Evolutionary conservation across 768 basidiomycete species (phyloP).

Genomic region (Gymnopilus junonius): DNA sequence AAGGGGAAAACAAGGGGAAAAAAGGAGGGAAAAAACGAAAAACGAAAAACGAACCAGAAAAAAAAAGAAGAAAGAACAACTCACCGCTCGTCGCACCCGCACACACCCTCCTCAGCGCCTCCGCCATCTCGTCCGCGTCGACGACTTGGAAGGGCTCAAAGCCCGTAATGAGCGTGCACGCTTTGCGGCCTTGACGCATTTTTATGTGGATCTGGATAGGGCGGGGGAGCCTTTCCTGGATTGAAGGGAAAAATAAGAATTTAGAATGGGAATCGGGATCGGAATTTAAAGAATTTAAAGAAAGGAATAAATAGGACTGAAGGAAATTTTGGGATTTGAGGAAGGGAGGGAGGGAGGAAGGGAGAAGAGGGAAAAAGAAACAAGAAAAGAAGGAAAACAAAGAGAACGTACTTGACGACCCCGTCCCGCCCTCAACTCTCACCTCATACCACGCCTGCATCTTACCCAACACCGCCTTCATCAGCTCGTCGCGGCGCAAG

Average conservation of each 20-base stretch:
- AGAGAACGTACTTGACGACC: conserved; percentile 57
- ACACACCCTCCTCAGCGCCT: conserved; percentile 76
- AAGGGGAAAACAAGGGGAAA: not conserved
- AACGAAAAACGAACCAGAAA: not conserved
- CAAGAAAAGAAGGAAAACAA: not conserved
- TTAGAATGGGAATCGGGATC: too few relatives aligned
- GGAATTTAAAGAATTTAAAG: too few relatives aligned
- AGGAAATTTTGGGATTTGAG: not conserved
- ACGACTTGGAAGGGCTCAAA: conserved; percentile 78
- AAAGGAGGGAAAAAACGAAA: not conserved
- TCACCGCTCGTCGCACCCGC: conserved; percentile 79
- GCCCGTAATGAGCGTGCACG: conserved; percentile 75
- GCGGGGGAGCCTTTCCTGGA: conserved; percentile 76
- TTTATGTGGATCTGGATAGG: conserved; percentile 75
- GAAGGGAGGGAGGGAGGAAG: not conserved
- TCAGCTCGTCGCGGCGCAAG: conserved; percentile 68
- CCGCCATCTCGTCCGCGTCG: conserved; percentile 72
- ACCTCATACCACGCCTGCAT: conserved; percentile 86
- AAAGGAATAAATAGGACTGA: too few relatives aligned
- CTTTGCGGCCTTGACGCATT: conserved; percentile 77
- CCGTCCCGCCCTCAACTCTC: conserved; percentile 56
- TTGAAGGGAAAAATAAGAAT: too few relatives aligned
- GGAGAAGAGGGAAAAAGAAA: not conserved
- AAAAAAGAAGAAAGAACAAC: not conserved
- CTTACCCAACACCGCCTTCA: conserved; percentile 53